Evolutionary conservation across 768 basidiomycete species (phyloP), one percentile per base, ranked within the genome.

Genomic region (Tulasnella sp.): DNA sequence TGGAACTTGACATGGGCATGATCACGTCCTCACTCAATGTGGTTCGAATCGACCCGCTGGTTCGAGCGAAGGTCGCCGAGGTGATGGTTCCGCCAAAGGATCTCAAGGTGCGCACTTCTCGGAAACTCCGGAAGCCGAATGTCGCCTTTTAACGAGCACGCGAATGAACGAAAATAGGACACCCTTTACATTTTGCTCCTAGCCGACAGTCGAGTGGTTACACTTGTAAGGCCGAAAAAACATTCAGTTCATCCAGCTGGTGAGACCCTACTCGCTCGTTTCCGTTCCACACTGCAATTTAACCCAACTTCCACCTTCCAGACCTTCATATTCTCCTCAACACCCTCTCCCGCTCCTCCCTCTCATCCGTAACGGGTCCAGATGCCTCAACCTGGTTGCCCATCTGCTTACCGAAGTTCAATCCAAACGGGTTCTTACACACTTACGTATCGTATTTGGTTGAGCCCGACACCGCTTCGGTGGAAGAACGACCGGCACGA

Each of bases 191-290:
- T 96, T 29, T 88, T 99, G 29, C 86, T 99, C n/a, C 85, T 97
- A 35, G 91, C 92, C 0, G 87, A 88, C 71, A 91, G 90, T 35
- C 90, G 89, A 37, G 91, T 97, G 0, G 88, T 98, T 35, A 96
- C 95, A 1, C 87, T 99, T 10, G 91, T 96, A 11, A 86, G 97
- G 79, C 97, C 97, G 0, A 91, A 88, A 83, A 96, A 93, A 82
- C 97, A 98, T 82, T 96, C 95, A 0, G 95, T 99, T 81, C 96
- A 99, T 83, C 96, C 96, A 26, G 90, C 93, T 67, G 94, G 94
- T 92, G 81, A 74, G 86, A 80, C 39, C 26, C n/a, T 32, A 16
- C 79, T 2, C 67, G 51, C 48, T 55, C 18, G 48, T 10, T 39
- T 51, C 37, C 61, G 40, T 75, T 55, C 26, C 26, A 32, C 61